Evolutionary conservation across 2,329 filamentous ascomycete genomes (phyloP), one percentile per base, ranked within the genome.

Genomic region (Pleoardoris graminearum): DNA sequence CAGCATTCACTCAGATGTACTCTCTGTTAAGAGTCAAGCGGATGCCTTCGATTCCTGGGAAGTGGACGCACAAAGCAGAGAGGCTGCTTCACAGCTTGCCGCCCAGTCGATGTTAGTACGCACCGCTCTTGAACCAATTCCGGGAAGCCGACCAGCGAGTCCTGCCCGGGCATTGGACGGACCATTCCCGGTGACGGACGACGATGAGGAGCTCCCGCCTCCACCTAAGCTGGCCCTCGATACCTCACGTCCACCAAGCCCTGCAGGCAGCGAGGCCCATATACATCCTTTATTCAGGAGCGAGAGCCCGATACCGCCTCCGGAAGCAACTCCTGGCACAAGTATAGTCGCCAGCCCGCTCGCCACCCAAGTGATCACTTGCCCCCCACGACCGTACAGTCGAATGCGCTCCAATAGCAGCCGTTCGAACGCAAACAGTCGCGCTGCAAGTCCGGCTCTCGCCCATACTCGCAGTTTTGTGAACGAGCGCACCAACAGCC

Each of bases 281-380:
- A 91, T 91, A 39, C 89, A 92, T 69, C 89, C 89, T 7, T 79
- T 92, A 3, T 91, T 92, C 76, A 81, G 89, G 53, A 86, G 85
- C 5, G 87, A 90, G 66, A 88, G 85, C 35, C 86, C 86, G 0
- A 81, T 79, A 1, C 87, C 87, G 7, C 85, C 87, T 1, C 83
- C 88, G 0, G 74, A 83, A 5, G 63, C 65, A 1, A 88, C 86
- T 0, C 85, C 87, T 0, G 86, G 87, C 0, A 92, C 89, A 0
- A 80, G 86, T 14, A 86, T 92, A 43, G 77, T 85, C 10, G 89
- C 88, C 0, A 85, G 88, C 2, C 88, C 88, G 0, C 81, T 85
- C 35, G 85, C 85, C 3, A 88, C 85, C 3, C 82, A 86, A 59
- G 75, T 87, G 16, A 82, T 91, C 37, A 59, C 70, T 10, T 71